phyloP scores from a whole-genome alignment of 257 asterid species.

The Rhazya stricta region DNA sequence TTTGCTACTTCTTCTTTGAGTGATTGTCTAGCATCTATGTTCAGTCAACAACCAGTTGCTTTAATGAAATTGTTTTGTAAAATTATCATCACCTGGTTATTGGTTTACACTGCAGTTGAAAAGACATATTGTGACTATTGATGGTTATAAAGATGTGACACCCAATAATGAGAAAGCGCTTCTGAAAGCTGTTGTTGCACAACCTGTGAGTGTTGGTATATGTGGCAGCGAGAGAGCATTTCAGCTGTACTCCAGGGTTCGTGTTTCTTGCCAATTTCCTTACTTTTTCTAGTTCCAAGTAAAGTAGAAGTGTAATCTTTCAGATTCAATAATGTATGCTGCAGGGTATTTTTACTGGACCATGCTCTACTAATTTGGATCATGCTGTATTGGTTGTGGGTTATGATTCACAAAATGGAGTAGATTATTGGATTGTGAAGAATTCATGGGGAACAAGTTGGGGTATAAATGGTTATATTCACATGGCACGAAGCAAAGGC shows the following conservation, averaged over 20 bases:
- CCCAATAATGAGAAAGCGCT: slow-evolving; percentile 58
- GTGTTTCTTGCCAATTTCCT: slow-evolving; percentile 15
- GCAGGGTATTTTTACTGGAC: slow-evolving; percentile 89
- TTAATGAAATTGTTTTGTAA: background rate
- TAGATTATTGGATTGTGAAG: slow-evolving; percentile 84
- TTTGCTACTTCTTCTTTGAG: background rate
- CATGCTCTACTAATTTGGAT: slow-evolving; percentile 75
- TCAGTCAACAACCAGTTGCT: background rate
- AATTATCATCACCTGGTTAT: background rate
- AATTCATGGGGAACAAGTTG: slow-evolving; percentile 92
- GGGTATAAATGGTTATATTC: slow-evolving; percentile 83
- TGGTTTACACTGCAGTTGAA: slow-evolving; percentile 45
- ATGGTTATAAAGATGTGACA: slow-evolving; percentile 65
- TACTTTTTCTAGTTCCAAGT: background rate
- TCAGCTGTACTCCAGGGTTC: slow-evolving; percentile 76
- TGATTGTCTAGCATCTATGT: background rate
- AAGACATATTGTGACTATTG: slow-evolving; percentile 71
- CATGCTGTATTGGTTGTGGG: slow-evolving; percentile 93
- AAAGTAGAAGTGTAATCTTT: background rate
- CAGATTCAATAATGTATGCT: slow-evolving; percentile 7
- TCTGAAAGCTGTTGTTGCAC: slow-evolving; percentile 67
- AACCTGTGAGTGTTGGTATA: slow-evolving; percentile 93
- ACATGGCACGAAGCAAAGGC: slow-evolving; percentile 56
- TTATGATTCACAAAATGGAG: slow-evolving; percentile 65
- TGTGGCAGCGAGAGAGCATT: slow-evolving; percentile 73